Conservation (phyloP, 2,329 filamentous ascomycete genomes). For the Penicillium sp. region DNA sequence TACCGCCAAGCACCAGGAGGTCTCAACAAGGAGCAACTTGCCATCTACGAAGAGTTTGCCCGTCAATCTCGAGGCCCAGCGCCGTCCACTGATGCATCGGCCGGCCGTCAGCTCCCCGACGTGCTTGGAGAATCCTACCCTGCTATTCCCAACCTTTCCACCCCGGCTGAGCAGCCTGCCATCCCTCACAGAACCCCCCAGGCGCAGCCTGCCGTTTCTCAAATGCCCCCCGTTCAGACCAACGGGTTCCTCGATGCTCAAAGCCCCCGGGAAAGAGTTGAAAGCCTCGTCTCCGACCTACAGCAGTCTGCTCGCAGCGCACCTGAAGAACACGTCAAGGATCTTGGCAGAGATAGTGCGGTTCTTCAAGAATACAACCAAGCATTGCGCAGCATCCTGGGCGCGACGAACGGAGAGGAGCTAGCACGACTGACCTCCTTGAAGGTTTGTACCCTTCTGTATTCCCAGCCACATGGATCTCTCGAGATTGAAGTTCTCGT, state of each 20-base stretch:
- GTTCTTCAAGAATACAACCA: conserved; percentile 61
- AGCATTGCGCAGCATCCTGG: conserved; percentile 54
- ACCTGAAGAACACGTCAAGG: conserved; percentile 58
- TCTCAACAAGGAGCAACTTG: conserved; percentile 86
- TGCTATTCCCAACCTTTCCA: conserved; percentile 60
- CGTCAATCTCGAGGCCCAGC: conserved; percentile 70
- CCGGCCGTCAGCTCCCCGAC: conserved; percentile 62
- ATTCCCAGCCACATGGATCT: conserved; percentile 54
- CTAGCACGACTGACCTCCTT: conserved; percentile 57
- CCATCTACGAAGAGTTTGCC: conserved; percentile 95
- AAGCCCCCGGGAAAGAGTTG: conserved; percentile 54
- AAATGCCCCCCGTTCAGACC: conserved; percentile 34
- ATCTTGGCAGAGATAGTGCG: conserved; percentile 55
- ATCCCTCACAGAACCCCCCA: conserved; percentile 59
- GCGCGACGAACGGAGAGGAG: conserved; percentile 57
- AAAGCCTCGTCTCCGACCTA: conserved; percentile 57
- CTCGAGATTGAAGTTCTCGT: conserved; percentile 65
- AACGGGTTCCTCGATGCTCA: conserved; percentile 62
- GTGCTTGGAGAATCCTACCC: conserved; percentile 62
- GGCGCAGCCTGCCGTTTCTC: conserved; percentile 42
- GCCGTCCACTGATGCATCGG: conserved; percentile 56
- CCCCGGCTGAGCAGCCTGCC: conserved; percentile 62
- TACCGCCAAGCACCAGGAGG: conserved; percentile 83
- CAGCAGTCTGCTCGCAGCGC: conserved; percentile 58
- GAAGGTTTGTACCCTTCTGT: conserved; percentile 58